These are phyloP conservation scores for Poa pratensis DNA, from an alignment of 176 grass and related monocot genomes.

Conservation along the genomic window DNA sequence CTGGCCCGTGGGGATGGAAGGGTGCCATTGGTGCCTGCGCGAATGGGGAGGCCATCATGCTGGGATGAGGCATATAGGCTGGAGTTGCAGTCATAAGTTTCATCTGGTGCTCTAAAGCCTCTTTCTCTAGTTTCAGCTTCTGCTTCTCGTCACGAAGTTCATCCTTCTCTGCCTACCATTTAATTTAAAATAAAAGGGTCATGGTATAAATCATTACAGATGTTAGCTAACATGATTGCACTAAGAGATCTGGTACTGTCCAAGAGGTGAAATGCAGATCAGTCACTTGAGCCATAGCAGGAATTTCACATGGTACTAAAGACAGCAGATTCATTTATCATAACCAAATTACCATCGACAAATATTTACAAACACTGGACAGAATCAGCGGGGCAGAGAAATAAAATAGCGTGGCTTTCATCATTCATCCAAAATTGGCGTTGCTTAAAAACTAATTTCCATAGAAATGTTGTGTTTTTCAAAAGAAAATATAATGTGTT, in stretches of 20 bases:
- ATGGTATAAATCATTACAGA: neutral
- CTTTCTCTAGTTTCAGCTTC: slow-evolving; percentile 68
- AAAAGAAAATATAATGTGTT: neutral
- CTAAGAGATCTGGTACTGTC: neutral
- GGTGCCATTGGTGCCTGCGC: slow-evolving; percentile 45
- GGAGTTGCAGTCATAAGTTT: slow-evolving; percentile 60
- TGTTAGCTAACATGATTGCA: neutral
- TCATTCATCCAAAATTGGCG: neutral
- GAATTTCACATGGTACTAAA: neutral
- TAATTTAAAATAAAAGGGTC: neutral
- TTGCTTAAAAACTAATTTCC: neutral
- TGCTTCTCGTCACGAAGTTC: slow-evolving; percentile 85
- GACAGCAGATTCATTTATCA: neutral
- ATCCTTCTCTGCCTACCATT: slow-evolving; percentile 71
- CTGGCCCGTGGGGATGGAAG: slow-evolving; percentile 57
- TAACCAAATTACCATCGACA: neutral
- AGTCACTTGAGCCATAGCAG: neutral
- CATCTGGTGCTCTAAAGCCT: slow-evolving; percentile 66
- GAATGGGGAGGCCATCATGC: slow-evolving; percentile 62
- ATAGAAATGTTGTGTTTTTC: neutral
- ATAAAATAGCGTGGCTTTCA: neutral
- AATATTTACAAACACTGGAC: neutral
- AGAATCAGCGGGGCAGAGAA: neutral
- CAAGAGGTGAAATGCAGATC: neutral
- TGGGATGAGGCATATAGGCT: slow-evolving; percentile 61